Conservation (phyloP, 1,284 basidiomycete genomes). For the Ceratobasidium sp. region DNA sequence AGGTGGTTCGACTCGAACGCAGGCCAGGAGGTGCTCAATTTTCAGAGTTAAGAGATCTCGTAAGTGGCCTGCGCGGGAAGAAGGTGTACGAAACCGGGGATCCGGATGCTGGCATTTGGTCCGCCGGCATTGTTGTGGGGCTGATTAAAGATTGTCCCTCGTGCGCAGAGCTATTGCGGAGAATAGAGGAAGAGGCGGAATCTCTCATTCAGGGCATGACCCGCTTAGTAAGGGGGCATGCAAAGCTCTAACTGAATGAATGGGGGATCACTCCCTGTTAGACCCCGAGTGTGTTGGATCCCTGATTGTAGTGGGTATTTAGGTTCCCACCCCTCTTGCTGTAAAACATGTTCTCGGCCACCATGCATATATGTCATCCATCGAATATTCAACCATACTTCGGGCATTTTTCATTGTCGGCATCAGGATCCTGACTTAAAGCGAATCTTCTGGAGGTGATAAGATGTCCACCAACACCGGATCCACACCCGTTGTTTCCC, state of each 20-base stretch:
- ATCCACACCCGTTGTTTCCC: too few species aligned
- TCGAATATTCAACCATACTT: too few species aligned
- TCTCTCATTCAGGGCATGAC: constrained; percentile 64
- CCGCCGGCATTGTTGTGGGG: constrained; percentile 76
- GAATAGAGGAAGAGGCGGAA: constrained; percentile 80
- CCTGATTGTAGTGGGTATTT: too few species aligned
- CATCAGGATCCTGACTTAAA: too few species aligned
- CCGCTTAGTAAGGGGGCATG: constrained; percentile 2
- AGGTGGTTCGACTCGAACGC: constrained; percentile 82
- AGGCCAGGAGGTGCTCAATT: constrained; percentile 86
- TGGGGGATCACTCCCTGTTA: too few species aligned
- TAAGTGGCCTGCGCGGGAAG: constrained; percentile 77
- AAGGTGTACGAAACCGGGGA: constrained; percentile 85
- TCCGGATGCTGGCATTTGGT: constrained; percentile 87
- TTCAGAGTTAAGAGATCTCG: constrained; percentile 80
- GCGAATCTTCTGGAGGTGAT: too few species aligned
- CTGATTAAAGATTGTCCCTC: constrained; percentile 87
- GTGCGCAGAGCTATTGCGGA: constrained; percentile 73
- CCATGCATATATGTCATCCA: too few species aligned
- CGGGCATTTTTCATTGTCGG: too few species aligned
- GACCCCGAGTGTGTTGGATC: too few species aligned
- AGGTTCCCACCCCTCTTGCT: too few species aligned
- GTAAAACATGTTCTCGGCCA: too few species aligned
- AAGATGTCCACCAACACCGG: too few species aligned
- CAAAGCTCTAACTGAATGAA: constrained; percentile 12